Base-by-base conservation (phyloP, 1,139 yeast genomes). In the Hemisphaericaspora xylofermentans region DNA sequence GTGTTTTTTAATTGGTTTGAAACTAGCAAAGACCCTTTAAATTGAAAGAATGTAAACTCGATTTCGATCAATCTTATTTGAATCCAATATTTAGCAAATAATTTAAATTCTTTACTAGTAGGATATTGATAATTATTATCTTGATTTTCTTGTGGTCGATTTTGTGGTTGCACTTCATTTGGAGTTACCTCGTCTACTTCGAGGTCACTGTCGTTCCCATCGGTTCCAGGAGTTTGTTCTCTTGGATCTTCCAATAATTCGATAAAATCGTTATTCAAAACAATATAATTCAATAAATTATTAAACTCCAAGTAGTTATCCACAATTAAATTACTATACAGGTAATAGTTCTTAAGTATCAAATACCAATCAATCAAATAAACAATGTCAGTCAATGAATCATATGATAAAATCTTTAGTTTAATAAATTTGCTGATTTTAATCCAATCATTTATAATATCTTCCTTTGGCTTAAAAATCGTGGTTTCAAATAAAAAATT, bases 251-350 rank as follows among this genome's bases (percentile, higher is more conserved):
- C 54, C 27, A 63, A 48, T 10, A 55, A 38, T 9, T 52, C 54
- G 51, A 66, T 52, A 38, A 61, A 61, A 26, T 56, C 52, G 22
- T 56, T 56, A 39, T 61, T 62, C 44, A 62, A 53, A 6, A 63
- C 56, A 18, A 64, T 48, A 40, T 56, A 57, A 25, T 60, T 55
- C 18, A 67, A 49, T 36, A 66, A 51, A 41, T 53, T 60, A 43
- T 64, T 66, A 43, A 54, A 66, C 41, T 66, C 71, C 43, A 61
- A 52, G 45, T 61, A 63, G 43, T 56, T 58, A 19, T 64, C 67
- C 26, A 56, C 52, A 19, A 60, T 43, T 51, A 49, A 49, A 42
- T 58, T 50, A 8, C 49, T 50, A 37, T 49, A 56, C n/a, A 48
- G 44, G 45, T 57, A 63, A 44, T 52, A 64, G 33, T 49, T 54